Percentiles rank a stretch among this genome's conserved stretches.
phyloP scores from a whole-genome alignment of 257 asterid species.

The Parsonsia alboflavescens region DNA sequence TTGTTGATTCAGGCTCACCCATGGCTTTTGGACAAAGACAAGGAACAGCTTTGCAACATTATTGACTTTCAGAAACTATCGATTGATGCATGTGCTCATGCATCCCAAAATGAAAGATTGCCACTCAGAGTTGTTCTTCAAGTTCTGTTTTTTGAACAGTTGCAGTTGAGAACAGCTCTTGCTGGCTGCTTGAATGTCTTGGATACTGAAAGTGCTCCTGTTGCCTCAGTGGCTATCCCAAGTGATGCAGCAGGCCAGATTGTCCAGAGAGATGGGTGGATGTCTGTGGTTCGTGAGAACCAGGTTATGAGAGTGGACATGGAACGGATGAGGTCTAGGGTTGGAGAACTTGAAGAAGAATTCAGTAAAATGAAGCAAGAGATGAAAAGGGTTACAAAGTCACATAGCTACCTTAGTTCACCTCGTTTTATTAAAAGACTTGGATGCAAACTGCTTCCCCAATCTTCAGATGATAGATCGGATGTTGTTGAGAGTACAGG shows the following conservation, averaged over 20 bases:
- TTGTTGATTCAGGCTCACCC: constrained; percentile 65
- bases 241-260: constrained; percentile 43
- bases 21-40: constrained; percentile 73
- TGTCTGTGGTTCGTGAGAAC: constrained; percentile 73
- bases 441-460: constrained; percentile 58
- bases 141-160: constrained; percentile 89
- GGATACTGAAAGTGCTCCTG: constrained; percentile 67
- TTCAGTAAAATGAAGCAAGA: constrained; percentile 69
- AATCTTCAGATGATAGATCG: constrained; percentile 43
- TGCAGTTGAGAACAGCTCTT: constrained; percentile 80
- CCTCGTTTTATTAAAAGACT: constrained; percentile 46
- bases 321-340: constrained; percentile 82
- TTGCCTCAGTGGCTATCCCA: constrained; percentile 30
- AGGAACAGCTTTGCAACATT: constrained; percentile 70
- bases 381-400: constrained; percentile 71
- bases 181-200: constrained; percentile 69
- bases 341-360: constrained; percentile 86
- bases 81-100: constrained; percentile 94
- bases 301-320: constrained; percentile 71
- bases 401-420: constrained; percentile 57
- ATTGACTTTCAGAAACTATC: constrained; percentile 90
- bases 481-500: constrained; percentile 55
- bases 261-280: constrained; percentile 85
- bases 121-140: constrained; percentile 87
- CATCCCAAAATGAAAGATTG: constrained; percentile 84